Evolutionary conservation across 345 rosid genomes (phyloP).

Genomic region (Limnanthes douglasii): DNA sequence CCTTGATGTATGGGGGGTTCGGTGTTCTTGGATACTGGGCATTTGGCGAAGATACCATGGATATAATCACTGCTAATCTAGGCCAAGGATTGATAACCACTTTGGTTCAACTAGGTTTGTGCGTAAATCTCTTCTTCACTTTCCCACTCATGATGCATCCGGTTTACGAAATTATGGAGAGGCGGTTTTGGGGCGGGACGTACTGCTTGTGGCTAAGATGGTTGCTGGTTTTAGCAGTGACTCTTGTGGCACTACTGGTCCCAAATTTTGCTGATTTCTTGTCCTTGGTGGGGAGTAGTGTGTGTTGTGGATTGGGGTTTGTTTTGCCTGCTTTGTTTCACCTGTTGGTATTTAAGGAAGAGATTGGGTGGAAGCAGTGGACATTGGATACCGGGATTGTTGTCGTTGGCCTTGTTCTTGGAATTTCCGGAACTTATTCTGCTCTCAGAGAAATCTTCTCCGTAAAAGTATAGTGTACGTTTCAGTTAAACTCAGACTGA

Average conservation of each 20-base stretch:
- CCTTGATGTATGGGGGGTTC: slow-evolving; percentile 45
- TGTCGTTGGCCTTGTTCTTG: slow-evolving; percentile 37
- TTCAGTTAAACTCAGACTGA: no score
- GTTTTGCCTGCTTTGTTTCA: slow-evolving; percentile 76
- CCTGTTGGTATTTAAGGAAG: slow-evolving; percentile 68
- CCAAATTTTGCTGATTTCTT: slow-evolving; percentile 84
- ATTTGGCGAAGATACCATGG: slow-evolving; percentile 52
- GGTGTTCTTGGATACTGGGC: slow-evolving; percentile 73
- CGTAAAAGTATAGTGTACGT: slow-evolving; percentile 17
- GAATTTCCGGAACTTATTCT: slow-evolving; percentile 67
- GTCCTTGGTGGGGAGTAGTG: slow-evolving; percentile 81
- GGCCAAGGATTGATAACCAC: slow-evolving; percentile 46
- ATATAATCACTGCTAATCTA: slow-evolving; percentile 64
- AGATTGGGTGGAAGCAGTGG: slow-evolving; percentile 53
- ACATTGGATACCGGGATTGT: slow-evolving; percentile 32
- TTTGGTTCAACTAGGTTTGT: slow-evolving; percentile 65
- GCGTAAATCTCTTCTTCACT: slow-evolving; percentile 72
- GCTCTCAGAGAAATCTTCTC: slow-evolving; percentile 52
- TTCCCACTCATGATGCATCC: slow-evolving; percentile 95
- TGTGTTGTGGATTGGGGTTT: slow-evolving; percentile 68
- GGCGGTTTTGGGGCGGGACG: slow-evolving; percentile 41
- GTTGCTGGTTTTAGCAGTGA: slow-evolving; percentile 47
- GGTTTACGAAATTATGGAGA: slow-evolving; percentile 72
- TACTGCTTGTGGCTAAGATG: slow-evolving; percentile 77
- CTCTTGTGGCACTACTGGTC: slow-evolving; percentile 49